Percentiles rank a stretch among this genome's conserved stretches.
Conservation (phyloP, 257 asterid genomes). For the Solanum tarijense region DNA sequence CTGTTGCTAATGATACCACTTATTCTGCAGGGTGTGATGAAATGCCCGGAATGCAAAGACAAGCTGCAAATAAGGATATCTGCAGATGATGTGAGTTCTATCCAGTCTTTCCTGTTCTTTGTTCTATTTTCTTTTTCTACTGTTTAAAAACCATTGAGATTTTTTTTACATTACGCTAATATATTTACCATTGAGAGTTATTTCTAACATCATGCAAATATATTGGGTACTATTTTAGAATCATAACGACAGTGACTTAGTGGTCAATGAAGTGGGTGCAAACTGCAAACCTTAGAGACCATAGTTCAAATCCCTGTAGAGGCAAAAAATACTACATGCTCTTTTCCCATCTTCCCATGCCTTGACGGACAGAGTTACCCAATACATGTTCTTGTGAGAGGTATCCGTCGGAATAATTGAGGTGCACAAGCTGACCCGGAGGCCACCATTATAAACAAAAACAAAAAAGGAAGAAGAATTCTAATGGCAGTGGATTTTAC, state of each 20-base stretch:
- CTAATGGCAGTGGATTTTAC: neutral
- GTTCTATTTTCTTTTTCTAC: neutral
- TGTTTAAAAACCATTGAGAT: neutral
- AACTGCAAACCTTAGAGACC: neutral
- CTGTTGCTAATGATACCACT: constrained; percentile 4
- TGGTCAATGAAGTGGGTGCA: neutral
- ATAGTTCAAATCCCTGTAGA: neutral
- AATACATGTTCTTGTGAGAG: neutral
- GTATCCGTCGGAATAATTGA: neutral
- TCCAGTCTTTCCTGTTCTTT: constrained; percentile 7
- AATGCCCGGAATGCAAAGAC: constrained; percentile 91
- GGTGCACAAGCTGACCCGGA: neutral
- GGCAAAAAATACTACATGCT: neutral
- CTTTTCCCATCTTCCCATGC: neutral
- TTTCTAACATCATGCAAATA: neutral
- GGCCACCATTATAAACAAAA: neutral
- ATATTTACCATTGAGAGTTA: neutral
- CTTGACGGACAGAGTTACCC: neutral
- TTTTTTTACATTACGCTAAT: neutral
- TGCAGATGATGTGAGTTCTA: constrained; percentile 81
- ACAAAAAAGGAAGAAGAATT: neutral
- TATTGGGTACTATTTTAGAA: neutral
- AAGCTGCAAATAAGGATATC: constrained; percentile 73
- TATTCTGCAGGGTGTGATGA: constrained; percentile 88
- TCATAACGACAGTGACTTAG: neutral